Percentiles rank a stretch among this genome's conserved stretches.
Conservation (phyloP, 164 flowering plant genomes). For the Aristolochia fimbriata region DNA sequence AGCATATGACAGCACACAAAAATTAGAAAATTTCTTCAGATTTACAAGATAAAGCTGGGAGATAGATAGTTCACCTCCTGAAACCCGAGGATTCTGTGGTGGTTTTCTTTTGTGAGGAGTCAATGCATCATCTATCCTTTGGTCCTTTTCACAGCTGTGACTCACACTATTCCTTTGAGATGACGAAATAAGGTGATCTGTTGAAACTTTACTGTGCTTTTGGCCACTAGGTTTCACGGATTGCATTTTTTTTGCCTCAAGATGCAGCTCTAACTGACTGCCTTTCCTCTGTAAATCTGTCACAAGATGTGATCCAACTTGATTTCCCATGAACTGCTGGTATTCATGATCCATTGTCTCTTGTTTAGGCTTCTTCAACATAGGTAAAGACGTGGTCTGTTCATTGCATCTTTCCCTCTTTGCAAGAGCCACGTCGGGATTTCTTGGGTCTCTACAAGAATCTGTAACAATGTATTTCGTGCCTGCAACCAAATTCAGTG, state of each 20-base stretch:
- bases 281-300: slow-evolving; percentile 66
- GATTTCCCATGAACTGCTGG: slow-evolving; percentile 24
- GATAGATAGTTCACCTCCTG: slow-evolving; percentile 47
- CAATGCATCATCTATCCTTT: slow-evolving; percentile 54
- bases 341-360: slow-evolving; percentile 22
- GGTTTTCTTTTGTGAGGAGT: slow-evolving; percentile 44
- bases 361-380: slow-evolving; percentile 47
- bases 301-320: slow-evolving; percentile 41
- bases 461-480: slow-evolving; percentile 47
- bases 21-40: slow-evolving; percentile 81
- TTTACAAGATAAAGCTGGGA: slow-evolving; percentile 72
- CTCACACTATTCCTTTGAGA: slow-evolving; percentile 48
- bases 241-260: slow-evolving; percentile 40
- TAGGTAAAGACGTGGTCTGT: slow-evolving; percentile 35
- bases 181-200: slow-evolving; percentile 29
- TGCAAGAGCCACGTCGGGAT: slow-evolving; percentile 27
- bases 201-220: slow-evolving; percentile 36
- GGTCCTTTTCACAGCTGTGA: slow-evolving; percentile 51
- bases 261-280: slow-evolving; percentile 39
- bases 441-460: slow-evolving; percentile 49
- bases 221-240: slow-evolving; percentile 26
- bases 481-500: slow-evolving; percentile 13
- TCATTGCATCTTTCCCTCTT: slow-evolving; percentile 63
- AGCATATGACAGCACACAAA: slow-evolving; percentile 54
- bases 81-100: slow-evolving; percentile 68